Conservation (phyloP, 257 asterid species). For the Nicotiana knightiana region DNA sequence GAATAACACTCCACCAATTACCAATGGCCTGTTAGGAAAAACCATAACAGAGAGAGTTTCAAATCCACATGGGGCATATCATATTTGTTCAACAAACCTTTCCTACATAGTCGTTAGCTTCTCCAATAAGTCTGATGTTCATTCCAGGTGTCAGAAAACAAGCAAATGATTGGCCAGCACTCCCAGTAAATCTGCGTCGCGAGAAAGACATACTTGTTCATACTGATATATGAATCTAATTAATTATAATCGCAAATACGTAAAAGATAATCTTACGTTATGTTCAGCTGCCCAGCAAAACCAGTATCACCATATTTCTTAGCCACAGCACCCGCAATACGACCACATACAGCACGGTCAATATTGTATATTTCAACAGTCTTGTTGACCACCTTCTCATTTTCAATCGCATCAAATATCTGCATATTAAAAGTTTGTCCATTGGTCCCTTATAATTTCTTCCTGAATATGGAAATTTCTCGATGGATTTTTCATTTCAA, state of each 20-base stretch:
- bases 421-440: constrained; percentile 19
- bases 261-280: constrained; percentile 41
- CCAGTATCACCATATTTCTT: constrained; percentile 97
- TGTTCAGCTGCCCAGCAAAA: constrained; percentile 88
- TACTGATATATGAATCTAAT: background rate
- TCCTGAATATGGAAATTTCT: background rate
- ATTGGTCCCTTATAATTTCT: background rate
- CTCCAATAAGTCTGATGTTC: constrained; percentile 89
- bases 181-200: constrained; percentile 70
- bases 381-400: constrained; percentile 75
- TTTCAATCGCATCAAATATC: constrained; percentile 79
- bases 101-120: constrained; percentile 96
- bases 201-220: constrained; percentile 9
- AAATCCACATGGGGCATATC: background rate
- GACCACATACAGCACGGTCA: constrained; percentile 99
- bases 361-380: constrained; percentile 72
- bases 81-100: constrained; percentile 43
- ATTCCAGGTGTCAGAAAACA: constrained; percentile 98
- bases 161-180: constrained; percentile 96
- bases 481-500: background rate
- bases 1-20: background rate
- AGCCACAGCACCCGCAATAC: constrained; percentile 92
- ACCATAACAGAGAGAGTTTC: background rate
- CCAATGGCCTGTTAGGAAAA: background rate
- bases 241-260: background rate